Evolutionary conservation across 2,329 filamentous ascomycete species (phyloP).

Genomic region (Sporothrix phasma): DNA sequence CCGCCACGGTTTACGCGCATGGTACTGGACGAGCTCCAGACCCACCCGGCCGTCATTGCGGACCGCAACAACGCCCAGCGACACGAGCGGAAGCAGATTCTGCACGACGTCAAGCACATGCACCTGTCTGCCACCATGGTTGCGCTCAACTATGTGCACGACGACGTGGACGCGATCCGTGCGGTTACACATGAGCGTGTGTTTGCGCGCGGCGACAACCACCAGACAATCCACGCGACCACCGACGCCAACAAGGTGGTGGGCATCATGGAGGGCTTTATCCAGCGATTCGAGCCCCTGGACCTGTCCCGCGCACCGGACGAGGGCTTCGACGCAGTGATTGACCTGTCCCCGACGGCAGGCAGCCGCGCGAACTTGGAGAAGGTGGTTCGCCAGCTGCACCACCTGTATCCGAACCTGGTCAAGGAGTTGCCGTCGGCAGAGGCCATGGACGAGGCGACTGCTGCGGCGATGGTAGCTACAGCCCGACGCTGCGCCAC

Average conservation of each 20-base stretch:
- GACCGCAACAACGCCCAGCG: constrained; percentile 91
- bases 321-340: constrained; percentile 69
- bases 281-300: constrained; percentile 73
- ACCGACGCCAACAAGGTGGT: constrained; percentile 65
- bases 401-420: constrained; percentile 68
- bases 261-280: constrained; percentile 90
- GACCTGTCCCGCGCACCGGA: constrained; percentile 61
- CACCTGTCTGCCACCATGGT: constrained; percentile 61
- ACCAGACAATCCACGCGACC: constrained; percentile 90
- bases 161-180: constrained; percentile 63
- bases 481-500: constrained; percentile 67
- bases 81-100: constrained; percentile 79
- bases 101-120: constrained; percentile 61
- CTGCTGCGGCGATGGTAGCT: constrained; percentile 66
- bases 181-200: constrained; percentile 69
- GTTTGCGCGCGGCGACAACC: constrained; percentile 80
- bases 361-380: constrained; percentile 83
- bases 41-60: constrained; percentile 66
- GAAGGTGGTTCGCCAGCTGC: constrained; percentile 59
- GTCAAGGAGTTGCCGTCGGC: constrained; percentile 60
- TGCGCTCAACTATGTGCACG: constrained; percentile 80
- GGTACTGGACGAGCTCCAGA: constrained; percentile 54
- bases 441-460: constrained; percentile 69
- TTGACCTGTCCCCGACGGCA: constrained; percentile 68
- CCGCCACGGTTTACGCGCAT: constrained; percentile 67